Conservation (phyloP, 2,329 filamentous ascomycete genomes). For the Aspergillus fijiensis region DNA sequence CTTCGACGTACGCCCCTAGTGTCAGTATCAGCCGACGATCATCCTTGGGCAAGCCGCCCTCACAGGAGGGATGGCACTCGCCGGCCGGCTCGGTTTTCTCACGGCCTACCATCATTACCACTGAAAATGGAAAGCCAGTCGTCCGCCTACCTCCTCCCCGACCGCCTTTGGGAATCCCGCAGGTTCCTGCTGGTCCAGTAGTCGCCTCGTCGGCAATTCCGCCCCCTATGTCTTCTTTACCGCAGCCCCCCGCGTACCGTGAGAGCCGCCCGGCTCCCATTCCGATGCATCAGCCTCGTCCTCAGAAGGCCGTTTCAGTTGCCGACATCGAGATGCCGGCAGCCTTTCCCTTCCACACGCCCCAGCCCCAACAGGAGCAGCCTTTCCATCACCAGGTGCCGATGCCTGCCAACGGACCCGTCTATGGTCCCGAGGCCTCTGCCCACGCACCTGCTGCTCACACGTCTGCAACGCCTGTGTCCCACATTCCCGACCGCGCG, state of each 20-base stretch:
- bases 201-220: conserved; percentile 20
- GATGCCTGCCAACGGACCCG: conserved; percentile 63
- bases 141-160: conserved; percentile 72
- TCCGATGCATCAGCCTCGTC: conserved; percentile 90
- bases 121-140: conserved; percentile 67
- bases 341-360: conserved; percentile 58
- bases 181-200: conserved; percentile 19
- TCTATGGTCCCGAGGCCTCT: conserved; percentile 57
- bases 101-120: conserved; percentile 58
- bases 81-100: conserved; percentile 77
- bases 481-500: conserved; percentile 87
- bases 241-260: conserved; percentile 56
- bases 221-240: conserved; percentile 42
- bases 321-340: conserved; percentile 87
- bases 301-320: conserved; percentile 90
- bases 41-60: conserved; percentile 67
- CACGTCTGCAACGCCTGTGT: conserved; percentile 75
- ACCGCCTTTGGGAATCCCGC: conserved; percentile 28
- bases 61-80: conserved; percentile 73
- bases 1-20: conserved; percentile 82
- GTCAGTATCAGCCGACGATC: conserved; percentile 85
- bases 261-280: conserved; percentile 62
- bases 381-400: conserved; percentile 97
- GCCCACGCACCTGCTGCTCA: conserved; percentile 57
- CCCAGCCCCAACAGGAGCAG: conserved; percentile 69